These are phyloP conservation scores for Basipetospora chlamydospora DNA, from an alignment of 2,329 filamentous ascomycete species.

Conservation along the genomic window DNA sequence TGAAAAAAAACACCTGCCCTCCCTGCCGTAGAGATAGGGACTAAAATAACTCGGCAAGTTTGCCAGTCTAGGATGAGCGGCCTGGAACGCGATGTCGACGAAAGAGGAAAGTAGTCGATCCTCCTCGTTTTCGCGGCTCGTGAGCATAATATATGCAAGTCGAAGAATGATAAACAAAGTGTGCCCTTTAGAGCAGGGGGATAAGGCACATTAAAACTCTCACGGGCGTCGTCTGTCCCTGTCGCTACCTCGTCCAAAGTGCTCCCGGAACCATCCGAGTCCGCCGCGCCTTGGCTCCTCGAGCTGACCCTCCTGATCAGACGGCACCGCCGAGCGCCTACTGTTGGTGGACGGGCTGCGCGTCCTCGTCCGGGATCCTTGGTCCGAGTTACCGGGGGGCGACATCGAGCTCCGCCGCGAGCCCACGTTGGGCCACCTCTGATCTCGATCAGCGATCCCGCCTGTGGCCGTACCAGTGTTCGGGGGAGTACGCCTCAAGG, in stretches of 20 bases:
- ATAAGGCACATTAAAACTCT: no score
- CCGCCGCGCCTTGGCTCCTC: neutral
- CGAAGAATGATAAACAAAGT: no score
- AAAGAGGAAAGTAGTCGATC: neutral
- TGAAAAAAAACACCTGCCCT: no score
- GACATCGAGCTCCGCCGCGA: conserved; percentile 6
- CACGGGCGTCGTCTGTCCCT: no score
- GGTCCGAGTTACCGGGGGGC: neutral
- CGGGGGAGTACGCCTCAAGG: no score
- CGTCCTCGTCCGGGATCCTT: conserved; percentile 2
- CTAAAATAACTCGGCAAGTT: no score
- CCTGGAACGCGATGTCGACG: no score
- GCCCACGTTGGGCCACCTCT: conserved; percentile 1
- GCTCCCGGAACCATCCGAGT: conserved; percentile 3
- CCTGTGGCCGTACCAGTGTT: neutral
- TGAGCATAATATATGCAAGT: no score
- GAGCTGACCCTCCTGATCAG: conserved; percentile 1
- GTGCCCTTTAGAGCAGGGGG: no score
- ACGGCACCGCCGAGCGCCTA: neutral
- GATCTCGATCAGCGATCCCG: conserved; percentile 1
- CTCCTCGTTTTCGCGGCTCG: neutral
- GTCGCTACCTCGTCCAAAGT: neutral
- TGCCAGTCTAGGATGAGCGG: no score
- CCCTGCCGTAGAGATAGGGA: no score
- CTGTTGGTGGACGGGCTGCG: conserved; percentile 6